Evolutionary conservation across 495 filamentous ascomycete genomes (phyloP).

Genomic region (Neurospora sp.): DNA sequence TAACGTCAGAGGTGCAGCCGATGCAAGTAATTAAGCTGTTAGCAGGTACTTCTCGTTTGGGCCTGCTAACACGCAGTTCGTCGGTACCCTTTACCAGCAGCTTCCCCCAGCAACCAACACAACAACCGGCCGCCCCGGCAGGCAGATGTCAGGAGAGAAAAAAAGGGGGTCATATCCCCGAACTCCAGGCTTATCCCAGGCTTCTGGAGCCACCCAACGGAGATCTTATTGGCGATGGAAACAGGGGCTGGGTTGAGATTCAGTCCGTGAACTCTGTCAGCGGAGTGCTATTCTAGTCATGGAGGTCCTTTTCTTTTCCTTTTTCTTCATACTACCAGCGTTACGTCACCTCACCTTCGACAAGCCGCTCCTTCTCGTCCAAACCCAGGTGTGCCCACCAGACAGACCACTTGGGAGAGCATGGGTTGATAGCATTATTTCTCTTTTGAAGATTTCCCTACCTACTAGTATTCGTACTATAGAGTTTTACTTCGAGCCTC

Average conservation of each 20-base stretch:
- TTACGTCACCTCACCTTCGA: no score
- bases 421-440: background rate
- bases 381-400: no score
- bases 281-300: background rate
- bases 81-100: background rate
- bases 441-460: background rate
- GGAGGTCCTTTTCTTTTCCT: background rate
- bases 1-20: background rate
- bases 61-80: background rate
- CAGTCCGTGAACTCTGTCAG: background rate
- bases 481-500: background rate
- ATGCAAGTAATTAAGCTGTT: background rate
- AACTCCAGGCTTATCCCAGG: background rate
- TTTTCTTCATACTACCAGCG: background rate
- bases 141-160: background rate
- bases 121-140: background rate
- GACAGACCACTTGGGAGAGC: background rate
- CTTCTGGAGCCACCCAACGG: background rate
- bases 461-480: background rate
- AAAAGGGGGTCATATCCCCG: background rate
- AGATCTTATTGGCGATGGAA: background rate
- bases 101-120: background rate
- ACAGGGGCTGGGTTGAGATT: background rate
- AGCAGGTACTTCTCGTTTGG: background rate
- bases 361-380: no score